Base-by-base conservation (phyloP, 257 asterid species). In the Solanum ossicruentum region DNA sequence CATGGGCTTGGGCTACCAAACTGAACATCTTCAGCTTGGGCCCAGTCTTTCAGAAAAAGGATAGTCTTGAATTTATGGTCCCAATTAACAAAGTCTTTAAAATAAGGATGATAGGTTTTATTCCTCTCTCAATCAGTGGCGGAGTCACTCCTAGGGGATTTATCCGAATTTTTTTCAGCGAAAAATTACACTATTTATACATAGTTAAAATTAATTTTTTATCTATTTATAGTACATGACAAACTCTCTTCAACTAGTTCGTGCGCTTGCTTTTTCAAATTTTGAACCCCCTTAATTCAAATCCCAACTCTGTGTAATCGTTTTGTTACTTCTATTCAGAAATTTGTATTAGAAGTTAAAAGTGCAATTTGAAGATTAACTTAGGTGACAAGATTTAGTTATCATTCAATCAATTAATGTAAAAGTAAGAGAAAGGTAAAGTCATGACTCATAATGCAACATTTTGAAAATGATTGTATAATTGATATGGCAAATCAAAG, bases 401-500 rank as follows among this genome's bases (percentile, higher is more conserved):
- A 78, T 52, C 49, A 52, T 52, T 52, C 49, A 55, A 71, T 54
- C 49, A 52, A 78, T 78, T 78, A 52, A 6, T 26, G 49, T 78
- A 78, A 78, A 78, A 52, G 49, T 26, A 16, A 52, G 82, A 75
- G 39, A 78, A 78, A 78, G 28, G 9, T 78, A 72, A 43, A 43
- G 80, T 45, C 57, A 72, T 69, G 8, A 32, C 16, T 51, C 52
- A 47, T 66, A 52, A 52, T 52, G 12, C 4, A 32, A 69, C 23
- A 69, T 36, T 69, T 69, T 69, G 77, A 69, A 69, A 36, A 45
- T 45, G 39, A 36, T 72, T 45, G 2, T 45, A 78, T 52, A 78
- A 55, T 78, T 78, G 83, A 52, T 51, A 18, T 51, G 60, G 49
- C 83, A 78, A 78, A 78, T 78, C 83, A 78, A 67, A 78, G 6